Evolutionary conservation across 768 basidiomycete species (phyloP).

Genomic region (Boletus edulis): DNA sequence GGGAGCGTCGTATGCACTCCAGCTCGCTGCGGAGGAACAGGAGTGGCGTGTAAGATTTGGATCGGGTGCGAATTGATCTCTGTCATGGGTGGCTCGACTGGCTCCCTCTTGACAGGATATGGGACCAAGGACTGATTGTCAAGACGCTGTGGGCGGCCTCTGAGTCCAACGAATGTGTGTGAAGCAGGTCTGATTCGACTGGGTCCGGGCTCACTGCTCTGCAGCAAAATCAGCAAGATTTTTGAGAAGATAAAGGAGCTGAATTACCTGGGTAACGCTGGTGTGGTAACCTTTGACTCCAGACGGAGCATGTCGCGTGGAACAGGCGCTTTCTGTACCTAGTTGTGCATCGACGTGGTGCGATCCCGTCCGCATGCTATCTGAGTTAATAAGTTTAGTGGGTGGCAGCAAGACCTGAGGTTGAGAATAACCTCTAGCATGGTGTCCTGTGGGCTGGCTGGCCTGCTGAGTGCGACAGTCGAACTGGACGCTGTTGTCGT

Average conservation of each 20-base stretch:
- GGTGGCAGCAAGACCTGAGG: neutral
- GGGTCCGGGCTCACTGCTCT: constrained; percentile 10
- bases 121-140: neutral
- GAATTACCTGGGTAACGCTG: constrained; percentile 9
- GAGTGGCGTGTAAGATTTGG: neutral
- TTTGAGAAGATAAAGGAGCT: neutral
- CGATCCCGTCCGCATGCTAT: neutral
- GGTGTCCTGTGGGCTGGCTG: neutral
- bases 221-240: constrained; percentile 4
- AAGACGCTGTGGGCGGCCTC: neutral
- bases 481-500: constrained; percentile 7
- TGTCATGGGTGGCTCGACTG: neutral
- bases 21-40: neutral
- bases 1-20: neutral
- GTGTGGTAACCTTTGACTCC: neutral
- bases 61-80: neutral
- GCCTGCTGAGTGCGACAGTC: constrained; percentile 1
- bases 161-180: neutral
- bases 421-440: constrained; percentile 4
- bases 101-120: neutral
- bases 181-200: constrained; percentile 1
- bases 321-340: neutral
- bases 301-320: neutral
- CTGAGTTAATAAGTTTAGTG: constrained; percentile 3
- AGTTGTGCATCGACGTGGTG: neutral